phyloP scores from a whole-genome alignment of 2,329 filamentous ascomycete species.

The Blumeria graminis region DNA sequence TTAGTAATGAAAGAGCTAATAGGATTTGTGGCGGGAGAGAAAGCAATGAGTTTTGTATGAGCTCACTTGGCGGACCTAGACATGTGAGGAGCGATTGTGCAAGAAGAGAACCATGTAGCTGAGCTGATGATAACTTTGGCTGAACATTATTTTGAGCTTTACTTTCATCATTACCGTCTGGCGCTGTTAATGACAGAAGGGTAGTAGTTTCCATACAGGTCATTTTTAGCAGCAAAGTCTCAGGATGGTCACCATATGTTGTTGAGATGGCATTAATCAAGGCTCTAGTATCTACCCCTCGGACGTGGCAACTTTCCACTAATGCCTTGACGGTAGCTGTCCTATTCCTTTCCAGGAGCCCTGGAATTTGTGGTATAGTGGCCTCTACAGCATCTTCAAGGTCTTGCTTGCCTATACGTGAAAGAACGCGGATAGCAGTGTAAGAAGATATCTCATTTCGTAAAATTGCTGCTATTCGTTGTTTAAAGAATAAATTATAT shows the following conservation, averaged over 20 bases:
- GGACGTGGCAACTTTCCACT: slow-evolving; percentile 57
- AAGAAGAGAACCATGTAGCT: slow-evolving; percentile 64
- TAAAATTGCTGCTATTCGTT: slow-evolving; percentile 54
- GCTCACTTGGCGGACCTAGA: slow-evolving; percentile 39
- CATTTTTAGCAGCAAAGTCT: slow-evolving; percentile 30
- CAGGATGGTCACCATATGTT: slow-evolving; percentile 26
- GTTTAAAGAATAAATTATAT: slow-evolving; percentile 56
- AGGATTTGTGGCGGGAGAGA: slow-evolving; percentile 30
- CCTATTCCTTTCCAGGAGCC: slow-evolving; percentile 49
- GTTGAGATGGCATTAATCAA: slow-evolving; percentile 30
- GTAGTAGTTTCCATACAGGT: slow-evolving; percentile 28
- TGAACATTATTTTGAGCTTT: slow-evolving; percentile 7
- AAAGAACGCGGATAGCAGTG: slow-evolving; percentile 59
- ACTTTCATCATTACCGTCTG: slow-evolving; percentile 13
- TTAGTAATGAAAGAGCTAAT: slow-evolving; percentile 31
- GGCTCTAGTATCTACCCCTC: slow-evolving; percentile 29
- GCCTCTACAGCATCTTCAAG: slow-evolving; percentile 46
- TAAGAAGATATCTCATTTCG: slow-evolving; percentile 83
- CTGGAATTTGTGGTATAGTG: slow-evolving; percentile 47
- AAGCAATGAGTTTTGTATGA: slow-evolving; percentile 51
- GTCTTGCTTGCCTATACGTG: slow-evolving; percentile 69
- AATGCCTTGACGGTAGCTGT: slow-evolving; percentile 60
- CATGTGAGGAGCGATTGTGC: slow-evolving; percentile 57
- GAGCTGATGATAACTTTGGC: slow-evolving; percentile 19
- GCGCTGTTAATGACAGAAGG: slow-evolving; percentile 22